Percentiles rank a stretch among this genome's conserved stretches.
These are phyloP conservation scores for Tetradesmus obliquus DNA, from an alignment of 139 green algal genomes.

Conservation along the genomic window DNA sequence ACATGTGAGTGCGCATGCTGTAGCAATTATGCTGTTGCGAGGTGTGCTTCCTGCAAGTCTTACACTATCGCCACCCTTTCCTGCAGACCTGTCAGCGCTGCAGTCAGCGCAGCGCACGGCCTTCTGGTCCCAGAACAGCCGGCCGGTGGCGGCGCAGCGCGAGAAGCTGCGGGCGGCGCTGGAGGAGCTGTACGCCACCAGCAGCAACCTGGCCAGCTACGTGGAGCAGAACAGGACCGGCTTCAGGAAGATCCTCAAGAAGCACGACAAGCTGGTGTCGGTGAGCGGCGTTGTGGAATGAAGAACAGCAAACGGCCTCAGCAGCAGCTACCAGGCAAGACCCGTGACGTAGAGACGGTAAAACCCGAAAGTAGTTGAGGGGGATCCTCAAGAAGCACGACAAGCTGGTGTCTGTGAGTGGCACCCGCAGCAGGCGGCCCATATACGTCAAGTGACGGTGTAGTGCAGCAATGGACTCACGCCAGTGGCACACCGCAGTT, in stretches of 20 bases:
- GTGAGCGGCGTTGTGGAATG: neutral
- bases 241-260: constrained; percentile 84
- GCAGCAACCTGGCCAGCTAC: constrained; percentile 62
- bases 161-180: constrained; percentile 37
- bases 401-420: neutral
- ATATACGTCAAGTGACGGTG: too few relatives aligned
- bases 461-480: too few relatives aligned
- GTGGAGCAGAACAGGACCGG: constrained; percentile 73
- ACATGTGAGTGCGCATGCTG: too few relatives aligned
- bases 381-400: neutral
- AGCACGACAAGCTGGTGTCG: constrained; percentile 79
- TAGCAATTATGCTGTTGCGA: too few relatives aligned
- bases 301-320: neutral
- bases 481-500: too few relatives aligned
- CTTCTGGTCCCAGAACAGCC: constrained; percentile 26
- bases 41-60: neutral
- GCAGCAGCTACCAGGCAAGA: neutral
- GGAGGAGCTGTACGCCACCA: constrained; percentile 59
- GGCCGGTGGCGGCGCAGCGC: neutral
- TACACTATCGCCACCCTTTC: too few relatives aligned
- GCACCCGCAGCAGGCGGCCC: too few relatives aligned
- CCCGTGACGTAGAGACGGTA: constrained; percentile 4
- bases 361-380: neutral
- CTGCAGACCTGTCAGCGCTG: constrained; percentile 2
- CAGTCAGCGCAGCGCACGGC: constrained; percentile 8